Evolutionary conservation across 2,329 filamentous ascomycete species (phyloP), one percentile per base, ranked within the genome.

Genomic region (Eurotiales sp.): DNA sequence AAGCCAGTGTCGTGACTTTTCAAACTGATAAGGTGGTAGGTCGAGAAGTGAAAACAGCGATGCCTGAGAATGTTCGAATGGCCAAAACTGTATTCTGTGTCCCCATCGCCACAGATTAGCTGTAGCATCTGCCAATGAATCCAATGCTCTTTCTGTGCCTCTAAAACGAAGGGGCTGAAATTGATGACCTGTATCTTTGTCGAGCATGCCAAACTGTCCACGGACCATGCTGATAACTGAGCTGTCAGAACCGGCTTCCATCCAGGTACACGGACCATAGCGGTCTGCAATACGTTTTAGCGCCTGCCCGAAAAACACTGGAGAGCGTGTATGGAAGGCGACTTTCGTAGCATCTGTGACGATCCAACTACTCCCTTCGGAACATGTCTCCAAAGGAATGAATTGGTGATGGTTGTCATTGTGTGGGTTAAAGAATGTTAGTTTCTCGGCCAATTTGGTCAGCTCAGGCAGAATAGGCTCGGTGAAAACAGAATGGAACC

Each of bases 241-340:
- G 1, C 66, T 66, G 51, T 58, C 65, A 4, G 68, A 71, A 0
- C 75, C 75, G 0, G 73, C 74, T 50, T 78, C 75, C 0, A 76
- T 62, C 48, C 58, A 77, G 14, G 71, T 56, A n/a, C 55, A 60
- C 0, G 40, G 61, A 42, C 34, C 21, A 21, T n/a, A 23, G 19
- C 30, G 30, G 25, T 65, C 44, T 0, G 62, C 54, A 0, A 80
- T 56, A 1, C 75, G 57, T 30, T 70, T 57, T 0, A 78, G 51
- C 0, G 67, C 76, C 3, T 76, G 61, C 3, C 61, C 34, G 58
- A 79, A 79, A 56, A 63, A 77, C 1, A 80, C 77, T 0, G 77
- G 73, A 0, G 68, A 27, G 1, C 75, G 55, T 57, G 73, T 68
- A 46, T 79, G 76, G 0, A 64, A 46, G 0, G 66, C 40, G 4